Conservation (phyloP, 139 green algal species). For the Raphidocelis subcapitata region DNA sequence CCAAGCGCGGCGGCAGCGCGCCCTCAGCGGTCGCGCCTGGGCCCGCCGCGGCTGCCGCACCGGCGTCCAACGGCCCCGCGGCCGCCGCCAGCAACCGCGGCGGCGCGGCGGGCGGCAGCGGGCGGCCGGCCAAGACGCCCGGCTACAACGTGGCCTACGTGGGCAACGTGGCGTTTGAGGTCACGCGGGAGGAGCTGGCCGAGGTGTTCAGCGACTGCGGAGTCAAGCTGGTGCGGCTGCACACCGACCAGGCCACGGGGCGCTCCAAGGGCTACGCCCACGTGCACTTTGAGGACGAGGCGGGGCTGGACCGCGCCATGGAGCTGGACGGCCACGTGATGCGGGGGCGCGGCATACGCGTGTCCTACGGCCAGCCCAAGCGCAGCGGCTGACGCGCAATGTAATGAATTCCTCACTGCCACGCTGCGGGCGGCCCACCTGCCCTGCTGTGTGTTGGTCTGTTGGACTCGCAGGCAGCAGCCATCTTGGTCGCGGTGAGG, state of each 20-base stretch:
- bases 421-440: too few species aligned
- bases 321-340: slow-evolving; percentile 54
- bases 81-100: neutral
- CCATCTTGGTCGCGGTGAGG: too few species aligned
- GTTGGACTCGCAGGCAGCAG: too few species aligned
- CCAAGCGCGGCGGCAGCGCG: slow-evolving; percentile 8
- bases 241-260: slow-evolving; percentile 79
- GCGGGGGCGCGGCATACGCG: slow-evolving; percentile 58
- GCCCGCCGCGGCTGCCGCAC: neutral
- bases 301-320: slow-evolving; percentile 63
- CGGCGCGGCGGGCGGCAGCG: neutral
- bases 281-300: slow-evolving; percentile 77
- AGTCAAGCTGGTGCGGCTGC: slow-evolving; percentile 50
- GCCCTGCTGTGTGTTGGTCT: too few species aligned
- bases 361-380: slow-evolving; percentile 74
- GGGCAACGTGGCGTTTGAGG: slow-evolving; percentile 81
- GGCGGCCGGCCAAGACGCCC: slow-evolving; percentile 37
- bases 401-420: too few species aligned
- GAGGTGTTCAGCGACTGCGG: slow-evolving; percentile 61
- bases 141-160: slow-evolving; percentile 83
- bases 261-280: slow-evolving; percentile 83
- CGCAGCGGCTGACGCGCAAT: too few species aligned
- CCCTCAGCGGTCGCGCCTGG: too few species aligned
- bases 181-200: slow-evolving; percentile 44
- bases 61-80: too few species aligned